A percentile compares a stretch with the other conserved stretches of the same genome.
Evolutionary conservation across 2,329 filamentous ascomycete genomes (phyloP).

Genomic region (Akanthomyces muscarius): DNA sequence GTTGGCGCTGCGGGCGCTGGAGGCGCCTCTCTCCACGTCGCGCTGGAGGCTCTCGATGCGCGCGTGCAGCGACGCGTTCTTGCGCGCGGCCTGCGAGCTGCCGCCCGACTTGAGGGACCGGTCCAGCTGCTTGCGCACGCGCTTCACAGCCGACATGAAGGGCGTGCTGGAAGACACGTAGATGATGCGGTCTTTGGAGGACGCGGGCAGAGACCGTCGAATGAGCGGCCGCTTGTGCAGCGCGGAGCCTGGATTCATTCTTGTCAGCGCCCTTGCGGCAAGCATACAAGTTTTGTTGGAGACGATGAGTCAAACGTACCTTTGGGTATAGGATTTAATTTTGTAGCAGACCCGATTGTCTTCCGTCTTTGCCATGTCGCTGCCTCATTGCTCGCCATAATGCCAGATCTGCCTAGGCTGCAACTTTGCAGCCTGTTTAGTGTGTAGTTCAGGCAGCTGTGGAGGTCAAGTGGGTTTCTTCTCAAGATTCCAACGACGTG

Average conservation of each 20-base stretch:
- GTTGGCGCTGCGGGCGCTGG: conserved; percentile 19
- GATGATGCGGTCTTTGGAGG: conserved; percentile 46
- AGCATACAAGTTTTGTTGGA: background rate
- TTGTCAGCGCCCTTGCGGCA: conserved; percentile 4
- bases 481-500: background rate
- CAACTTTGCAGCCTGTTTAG: background rate
- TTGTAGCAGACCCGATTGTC: conserved; percentile 21
- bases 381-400: conserved; percentile 1
- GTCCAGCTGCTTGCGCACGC: conserved; percentile 60
- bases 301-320: conserved; percentile 22
- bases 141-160: conserved; percentile 60
- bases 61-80: conserved; percentile 42
- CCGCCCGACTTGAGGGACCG: conserved; percentile 37
- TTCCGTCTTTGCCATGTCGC: background rate
- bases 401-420: background rate
- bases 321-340: conserved; percentile 34
- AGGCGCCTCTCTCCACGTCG: conserved; percentile 21
- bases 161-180: conserved; percentile 63
- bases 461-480: background rate
- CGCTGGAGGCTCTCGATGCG: conserved; percentile 42
- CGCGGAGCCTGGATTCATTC: conserved; percentile 37
- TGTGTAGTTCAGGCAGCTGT: background rate
- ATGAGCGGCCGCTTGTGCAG: conserved; percentile 47
- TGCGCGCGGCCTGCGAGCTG: conserved; percentile 42
- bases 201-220: conserved; percentile 38